Percentiles rank a stretch among this genome's conserved stretches.
Evolutionary conservation across 306 rosid genomes (phyloP).

Genomic region (Sphenostylis stenocarpa): DNA sequence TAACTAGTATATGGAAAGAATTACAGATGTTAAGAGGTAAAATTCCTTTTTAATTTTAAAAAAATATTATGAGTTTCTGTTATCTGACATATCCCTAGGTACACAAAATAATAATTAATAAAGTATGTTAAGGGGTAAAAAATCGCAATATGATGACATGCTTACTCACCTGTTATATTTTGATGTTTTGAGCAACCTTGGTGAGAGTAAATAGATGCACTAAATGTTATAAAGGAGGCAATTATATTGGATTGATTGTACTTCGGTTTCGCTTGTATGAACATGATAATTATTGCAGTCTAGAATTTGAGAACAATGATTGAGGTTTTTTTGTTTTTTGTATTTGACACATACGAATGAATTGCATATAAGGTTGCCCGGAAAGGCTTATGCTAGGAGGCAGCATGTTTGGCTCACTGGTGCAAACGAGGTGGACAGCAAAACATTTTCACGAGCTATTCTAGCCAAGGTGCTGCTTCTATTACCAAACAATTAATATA

Average conservation of each 20-base stretch:
- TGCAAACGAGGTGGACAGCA: constrained; percentile 85
- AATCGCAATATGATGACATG: not conserved
- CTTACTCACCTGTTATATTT: not conserved
- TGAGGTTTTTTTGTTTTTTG: not conserved
- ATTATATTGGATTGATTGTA: not conserved
- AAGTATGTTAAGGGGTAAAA: not conserved
- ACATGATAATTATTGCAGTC: not conserved
- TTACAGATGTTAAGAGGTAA: not conserved
- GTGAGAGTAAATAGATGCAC: too few relatives aligned
- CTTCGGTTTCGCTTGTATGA: not conserved
- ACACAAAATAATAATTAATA: not conserved
- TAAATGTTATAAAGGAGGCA: not conserved
- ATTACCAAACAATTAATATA: not conserved
- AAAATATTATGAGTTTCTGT: not conserved
- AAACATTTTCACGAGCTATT: constrained; percentile 86
- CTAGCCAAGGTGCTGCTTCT: constrained; percentile 71
- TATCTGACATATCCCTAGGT: not conserved
- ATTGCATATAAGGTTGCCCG: constrained; percentile 65
- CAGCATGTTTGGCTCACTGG: constrained; percentile 90
- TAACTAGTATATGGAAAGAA: not conserved
- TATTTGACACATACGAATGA: not conserved
- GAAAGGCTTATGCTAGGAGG: constrained; percentile 77
- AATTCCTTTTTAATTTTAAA: not conserved
- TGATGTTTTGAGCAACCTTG: not conserved
- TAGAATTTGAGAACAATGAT: not conserved